Percentiles rank a stretch among this genome's conserved stretches.
Conservation (phyloP, 2,329 filamentous ascomycete species). For the Aspergillus luchuensis region DNA sequence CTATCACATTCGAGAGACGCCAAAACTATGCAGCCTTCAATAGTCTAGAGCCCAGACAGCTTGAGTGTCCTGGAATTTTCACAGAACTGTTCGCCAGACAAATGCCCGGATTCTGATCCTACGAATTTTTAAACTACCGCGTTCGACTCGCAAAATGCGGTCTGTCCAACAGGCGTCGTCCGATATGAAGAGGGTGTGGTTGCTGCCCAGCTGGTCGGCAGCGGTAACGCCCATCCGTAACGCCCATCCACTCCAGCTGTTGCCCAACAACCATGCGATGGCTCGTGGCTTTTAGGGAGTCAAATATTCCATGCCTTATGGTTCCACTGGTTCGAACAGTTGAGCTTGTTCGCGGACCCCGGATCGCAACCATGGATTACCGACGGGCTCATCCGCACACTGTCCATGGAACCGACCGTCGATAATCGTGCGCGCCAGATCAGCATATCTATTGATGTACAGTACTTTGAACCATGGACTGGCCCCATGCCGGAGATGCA, state of each 20-base stretch:
- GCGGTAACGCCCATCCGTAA: constrained; percentile 40
- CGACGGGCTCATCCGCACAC: constrained; percentile 9
- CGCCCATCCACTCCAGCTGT: constrained; percentile 32
- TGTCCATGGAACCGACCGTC: constrained; percentile 7
- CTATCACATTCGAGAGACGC: background rate
- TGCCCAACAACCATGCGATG: constrained; percentile 7
- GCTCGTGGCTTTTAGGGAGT: background rate
- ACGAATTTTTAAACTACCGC: constrained; percentile 12
- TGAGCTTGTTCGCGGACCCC: background rate
- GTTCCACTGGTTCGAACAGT: constrained; percentile 16
- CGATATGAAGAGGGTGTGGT: constrained; percentile 22
- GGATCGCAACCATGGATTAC: constrained; percentile 1
- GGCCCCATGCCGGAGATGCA: background rate
- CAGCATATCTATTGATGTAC: background rate
- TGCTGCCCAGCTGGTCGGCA: constrained; percentile 37
- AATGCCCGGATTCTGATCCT: background rate
- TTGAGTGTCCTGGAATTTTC: background rate
- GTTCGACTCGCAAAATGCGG: constrained; percentile 20
- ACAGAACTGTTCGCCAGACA: background rate
- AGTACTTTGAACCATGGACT: background rate
- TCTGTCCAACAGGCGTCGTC: constrained; percentile 19
- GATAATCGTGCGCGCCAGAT: background rate
- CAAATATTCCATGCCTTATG: constrained; percentile 11
- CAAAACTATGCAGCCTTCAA: background rate
- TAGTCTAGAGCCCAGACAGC: background rate